Conservation (phyloP, 106 monocot genomes). For the Acorus calamus region DNA sequence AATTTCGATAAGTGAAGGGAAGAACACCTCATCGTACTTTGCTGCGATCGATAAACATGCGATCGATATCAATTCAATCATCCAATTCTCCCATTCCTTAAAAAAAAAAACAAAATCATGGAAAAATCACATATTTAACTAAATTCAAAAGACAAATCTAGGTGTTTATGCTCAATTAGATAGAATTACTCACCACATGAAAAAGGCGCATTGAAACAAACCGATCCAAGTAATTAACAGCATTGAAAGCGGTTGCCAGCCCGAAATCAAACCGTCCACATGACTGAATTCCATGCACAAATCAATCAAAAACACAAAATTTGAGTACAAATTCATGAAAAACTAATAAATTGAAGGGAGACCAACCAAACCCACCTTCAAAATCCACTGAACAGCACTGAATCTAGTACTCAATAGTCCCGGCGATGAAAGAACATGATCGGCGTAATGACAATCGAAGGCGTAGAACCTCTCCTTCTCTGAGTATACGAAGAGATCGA, state of each 20-base stretch:
- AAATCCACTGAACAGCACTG: too few species aligned
- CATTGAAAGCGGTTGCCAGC: slow-evolving; percentile 31
- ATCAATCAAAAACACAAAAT: neutral
- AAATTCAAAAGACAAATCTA: neutral
- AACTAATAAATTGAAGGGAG: neutral
- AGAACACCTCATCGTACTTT: slow-evolving; percentile 48
- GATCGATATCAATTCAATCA: slow-evolving; percentile 60
- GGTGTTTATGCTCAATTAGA: too few species aligned
- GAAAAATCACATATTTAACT: neutral
- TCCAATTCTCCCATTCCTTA: slow-evolving; percentile 71
- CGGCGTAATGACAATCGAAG: too few species aligned
- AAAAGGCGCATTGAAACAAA: slow-evolving; percentile 40
- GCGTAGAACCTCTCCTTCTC: too few species aligned
- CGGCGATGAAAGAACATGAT: too few species aligned
- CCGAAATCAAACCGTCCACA: slow-evolving; percentile 19
- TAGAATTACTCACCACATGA: slow-evolving; percentile 17
- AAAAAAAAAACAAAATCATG: neutral
- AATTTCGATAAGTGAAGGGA: slow-evolving; percentile 42
- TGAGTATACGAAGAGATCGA: too few species aligned
- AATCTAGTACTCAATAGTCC: too few species aligned
- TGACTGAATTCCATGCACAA: slow-evolving; percentile 15
- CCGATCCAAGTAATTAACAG: slow-evolving; percentile 63
- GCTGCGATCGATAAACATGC: slow-evolving; percentile 66
- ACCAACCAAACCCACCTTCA: neutral
- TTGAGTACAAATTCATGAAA: neutral